These are phyloP conservation scores for Ophiostoma triangulosporum DNA, from an alignment of 2,329 filamentous ascomycete genomes.

Conservation along the genomic window DNA sequence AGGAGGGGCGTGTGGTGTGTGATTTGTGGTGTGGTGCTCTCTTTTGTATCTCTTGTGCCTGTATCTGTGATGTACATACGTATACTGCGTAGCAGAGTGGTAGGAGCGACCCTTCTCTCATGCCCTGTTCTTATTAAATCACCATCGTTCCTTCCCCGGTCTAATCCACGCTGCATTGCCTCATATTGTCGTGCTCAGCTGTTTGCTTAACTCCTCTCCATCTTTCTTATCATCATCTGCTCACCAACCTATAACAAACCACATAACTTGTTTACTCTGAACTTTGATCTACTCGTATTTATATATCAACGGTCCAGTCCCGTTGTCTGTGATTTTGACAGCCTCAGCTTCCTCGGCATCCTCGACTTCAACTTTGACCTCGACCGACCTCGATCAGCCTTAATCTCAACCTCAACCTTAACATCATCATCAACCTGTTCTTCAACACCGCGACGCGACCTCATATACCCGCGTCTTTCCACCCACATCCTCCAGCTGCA, in stretches of 20 bases:
- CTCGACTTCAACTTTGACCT: too few relatives aligned
- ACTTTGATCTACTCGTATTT: too few relatives aligned
- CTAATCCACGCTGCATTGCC: constrained; percentile 8
- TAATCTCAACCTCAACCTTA: background rate
- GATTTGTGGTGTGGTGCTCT: constrained; percentile 3
- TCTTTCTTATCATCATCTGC: background rate
- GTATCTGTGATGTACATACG: background rate
- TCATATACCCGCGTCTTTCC: constrained; percentile 25
- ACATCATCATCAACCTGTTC: background rate
- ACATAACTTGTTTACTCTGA: background rate
- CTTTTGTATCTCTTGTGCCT: background rate
- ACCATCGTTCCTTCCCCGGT: constrained; percentile 7
- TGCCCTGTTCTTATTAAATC: constrained; percentile 6
- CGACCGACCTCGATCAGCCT: background rate
- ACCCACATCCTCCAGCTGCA: constrained; percentile 27
- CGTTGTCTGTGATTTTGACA: too few relatives aligned
- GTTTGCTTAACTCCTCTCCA: constrained; percentile 3
- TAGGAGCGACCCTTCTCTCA: background rate
- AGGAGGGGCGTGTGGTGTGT: constrained; percentile 1
- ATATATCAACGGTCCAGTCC: background rate
- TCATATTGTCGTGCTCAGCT: constrained; percentile 11
- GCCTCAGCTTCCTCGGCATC: too few relatives aligned
- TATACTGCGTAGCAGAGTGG: background rate
- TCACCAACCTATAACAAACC: background rate
- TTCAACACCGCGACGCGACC: too few relatives aligned